phyloP scores from a whole-genome alignment of 345 rosid genomes.

The Bruguiera parviflora region DNA sequence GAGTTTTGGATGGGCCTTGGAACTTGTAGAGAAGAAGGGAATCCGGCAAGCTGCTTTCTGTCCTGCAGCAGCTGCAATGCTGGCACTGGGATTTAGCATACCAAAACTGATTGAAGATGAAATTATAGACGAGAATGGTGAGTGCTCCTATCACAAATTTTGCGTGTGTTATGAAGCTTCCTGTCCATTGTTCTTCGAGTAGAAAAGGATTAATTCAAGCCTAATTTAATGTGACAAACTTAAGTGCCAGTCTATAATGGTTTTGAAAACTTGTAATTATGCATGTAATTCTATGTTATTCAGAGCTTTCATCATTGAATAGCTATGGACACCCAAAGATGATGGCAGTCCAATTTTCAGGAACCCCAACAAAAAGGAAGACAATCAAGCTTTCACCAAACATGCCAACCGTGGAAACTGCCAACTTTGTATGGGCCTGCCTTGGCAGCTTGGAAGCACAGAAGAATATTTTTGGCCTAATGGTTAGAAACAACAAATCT shows the following conservation, averaged over 20 bases:
- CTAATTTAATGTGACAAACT: too few relatives aligned
- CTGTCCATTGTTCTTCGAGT: neutral
- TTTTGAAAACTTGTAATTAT: too few relatives aligned
- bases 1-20: constrained; percentile 31
- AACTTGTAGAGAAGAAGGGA: constrained; percentile 39
- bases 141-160: neutral
- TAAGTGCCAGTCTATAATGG: too few relatives aligned
- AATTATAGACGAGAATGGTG: constrained; percentile 40
- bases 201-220: neutral
- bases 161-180: neutral
- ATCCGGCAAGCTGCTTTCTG: constrained; percentile 39
- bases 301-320: too few relatives aligned
- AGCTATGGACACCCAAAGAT: too few relatives aligned
- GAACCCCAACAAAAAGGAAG: constrained; percentile 14
- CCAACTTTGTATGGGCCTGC: constrained; percentile 37
- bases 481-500: constrained; percentile 12
- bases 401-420: constrained; percentile 29
- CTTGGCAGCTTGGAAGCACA: constrained; percentile 24
- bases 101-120: constrained; percentile 42
- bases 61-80: constrained; percentile 34
- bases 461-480: constrained; percentile 24
- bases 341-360: constrained; percentile 13
- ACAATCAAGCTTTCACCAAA: constrained; percentile 19
- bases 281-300: neutral
- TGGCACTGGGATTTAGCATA: constrained; percentile 28